Conservation (phyloP, 768 basidiomycete genomes). For the Leccinellum albellum region DNA sequence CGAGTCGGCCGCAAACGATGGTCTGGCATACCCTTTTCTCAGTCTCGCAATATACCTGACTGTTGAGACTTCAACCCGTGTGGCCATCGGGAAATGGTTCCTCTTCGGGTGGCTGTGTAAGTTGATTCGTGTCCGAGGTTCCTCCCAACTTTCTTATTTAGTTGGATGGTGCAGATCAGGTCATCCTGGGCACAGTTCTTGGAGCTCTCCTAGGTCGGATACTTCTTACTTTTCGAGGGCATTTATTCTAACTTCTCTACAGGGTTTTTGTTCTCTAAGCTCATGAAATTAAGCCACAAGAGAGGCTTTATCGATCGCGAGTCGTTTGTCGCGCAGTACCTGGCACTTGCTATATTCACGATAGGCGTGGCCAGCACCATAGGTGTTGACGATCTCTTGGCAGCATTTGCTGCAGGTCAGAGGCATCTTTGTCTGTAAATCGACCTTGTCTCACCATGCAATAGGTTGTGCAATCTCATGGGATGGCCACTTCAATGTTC, state of each 20-base stretch:
- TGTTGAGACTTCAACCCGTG: slow-evolving; percentile 55
- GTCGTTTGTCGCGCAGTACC: slow-evolving; percentile 84
- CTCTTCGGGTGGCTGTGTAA: slow-evolving; percentile 77
- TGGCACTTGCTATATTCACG: slow-evolving; percentile 68
- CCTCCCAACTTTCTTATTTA: neutral
- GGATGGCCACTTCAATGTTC: slow-evolving; percentile 80
- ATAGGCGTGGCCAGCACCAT: slow-evolving; percentile 77
- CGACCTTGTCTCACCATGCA: neutral
- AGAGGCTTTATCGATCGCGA: slow-evolving; percentile 71
- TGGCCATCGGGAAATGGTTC: slow-evolving; percentile 81
- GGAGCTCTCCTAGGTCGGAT: slow-evolving; percentile 52
- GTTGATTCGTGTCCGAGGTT: neutral
- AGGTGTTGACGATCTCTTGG: slow-evolving; percentile 85
- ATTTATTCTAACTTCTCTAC: slow-evolving; percentile 2
- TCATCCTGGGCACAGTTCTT: slow-evolving; percentile 67
- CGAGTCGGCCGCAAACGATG: slow-evolving; percentile 94
- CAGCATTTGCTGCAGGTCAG: slow-evolving; percentile 79
- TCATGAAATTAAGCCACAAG: slow-evolving; percentile 68
- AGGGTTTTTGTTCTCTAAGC: slow-evolving; percentile 65
- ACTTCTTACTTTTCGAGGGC: neutral
- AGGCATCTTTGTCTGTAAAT: neutral
- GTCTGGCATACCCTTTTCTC: slow-evolving; percentile 91
- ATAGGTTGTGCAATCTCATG: slow-evolving; percentile 85
- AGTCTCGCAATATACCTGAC: slow-evolving; percentile 83
- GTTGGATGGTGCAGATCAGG: slow-evolving; percentile 56